Base-by-base conservation (phyloP, 495 filamentous ascomycete species). In the Choiromyces venosus region DNA sequence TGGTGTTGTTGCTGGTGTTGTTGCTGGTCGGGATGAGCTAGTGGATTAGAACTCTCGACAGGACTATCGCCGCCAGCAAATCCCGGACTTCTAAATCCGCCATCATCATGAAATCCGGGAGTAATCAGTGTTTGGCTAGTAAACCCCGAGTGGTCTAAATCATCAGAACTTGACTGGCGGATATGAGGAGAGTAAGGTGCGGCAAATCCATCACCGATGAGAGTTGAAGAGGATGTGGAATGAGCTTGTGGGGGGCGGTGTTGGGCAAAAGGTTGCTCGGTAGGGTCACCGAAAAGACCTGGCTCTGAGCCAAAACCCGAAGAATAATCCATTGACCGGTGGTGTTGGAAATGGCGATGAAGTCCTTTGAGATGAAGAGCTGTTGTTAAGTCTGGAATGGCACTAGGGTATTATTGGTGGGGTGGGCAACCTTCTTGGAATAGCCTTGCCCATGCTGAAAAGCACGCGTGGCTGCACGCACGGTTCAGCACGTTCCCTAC, bases 231-330 rank as follows among this genome's bases (percentile, higher is more conserved):
- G 42, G 44, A 33, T 38, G 65, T 25, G 36, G 44, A 69, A 56
- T 67, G 46, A 42, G 36, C 73, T 36, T 33, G 65, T 42, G 56
- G 37, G 65, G 68, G 40, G 71, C 66, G 70, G 39, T 44, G 73
- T 37, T 78, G 75, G 36, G 79, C 78, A 38, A 80, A 80, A 10
- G 79, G 79, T 19, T 80, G 74, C 40, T 80, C 78, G 44, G 75
- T 68, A 42, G 76, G 78, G 61, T 80, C 78, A 40, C 73, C 78
- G 65, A 80, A 80, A 8, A 74, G 74, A 42, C 73, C 72, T 39
- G 75, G 73, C 56, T 76, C 78, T 2, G 79, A 78, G 70, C 71
- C 77, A 61, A 80, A 74, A 33, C 52, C 52, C 52, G 77, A 72
- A 10, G 79, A 80, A 68, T 80, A 80, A 68, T 80, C 79, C 79